These are phyloP conservation scores for Salvia splendens DNA, from an alignment of 257 asterid species.

Conservation along the genomic window DNA sequence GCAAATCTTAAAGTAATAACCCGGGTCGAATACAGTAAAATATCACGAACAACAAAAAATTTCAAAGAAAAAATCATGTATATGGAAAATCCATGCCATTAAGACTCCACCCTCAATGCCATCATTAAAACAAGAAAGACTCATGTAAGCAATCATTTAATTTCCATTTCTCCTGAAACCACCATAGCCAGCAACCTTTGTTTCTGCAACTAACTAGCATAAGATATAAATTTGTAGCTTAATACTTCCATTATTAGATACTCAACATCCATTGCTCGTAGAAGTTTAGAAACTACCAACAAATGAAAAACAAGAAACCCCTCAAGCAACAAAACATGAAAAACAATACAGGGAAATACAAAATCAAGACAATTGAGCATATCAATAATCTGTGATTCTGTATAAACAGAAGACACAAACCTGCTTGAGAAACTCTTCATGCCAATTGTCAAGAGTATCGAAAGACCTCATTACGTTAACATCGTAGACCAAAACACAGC, in stretches of 20 bases:
- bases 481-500: constrained; percentile 90
- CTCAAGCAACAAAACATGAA: background rate
- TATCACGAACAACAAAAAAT: background rate
- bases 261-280: background rate
- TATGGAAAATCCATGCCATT: background rate
- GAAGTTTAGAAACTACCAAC: background rate
- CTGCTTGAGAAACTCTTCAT: constrained; percentile 97
- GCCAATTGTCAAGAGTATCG: constrained; percentile 94
- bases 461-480: constrained; percentile 90
- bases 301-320: constrained; percentile 4
- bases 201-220: constrained; percentile 10
- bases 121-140: background rate
- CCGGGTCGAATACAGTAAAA: background rate
- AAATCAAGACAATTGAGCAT: background rate
- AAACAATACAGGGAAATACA: background rate
- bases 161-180: constrained; percentile 11
- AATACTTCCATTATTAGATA: background rate
- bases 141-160: constrained; percentile 11
- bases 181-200: background rate
- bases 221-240: constrained; percentile 3
- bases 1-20: background rate
- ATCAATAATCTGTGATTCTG: background rate
- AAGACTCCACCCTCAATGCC: background rate
- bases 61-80: background rate
- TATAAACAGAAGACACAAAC: constrained; percentile 39